phyloP scores from a whole-genome alignment of 306 rosid genomes.

The Psophocarpus tetragonolobus region DNA sequence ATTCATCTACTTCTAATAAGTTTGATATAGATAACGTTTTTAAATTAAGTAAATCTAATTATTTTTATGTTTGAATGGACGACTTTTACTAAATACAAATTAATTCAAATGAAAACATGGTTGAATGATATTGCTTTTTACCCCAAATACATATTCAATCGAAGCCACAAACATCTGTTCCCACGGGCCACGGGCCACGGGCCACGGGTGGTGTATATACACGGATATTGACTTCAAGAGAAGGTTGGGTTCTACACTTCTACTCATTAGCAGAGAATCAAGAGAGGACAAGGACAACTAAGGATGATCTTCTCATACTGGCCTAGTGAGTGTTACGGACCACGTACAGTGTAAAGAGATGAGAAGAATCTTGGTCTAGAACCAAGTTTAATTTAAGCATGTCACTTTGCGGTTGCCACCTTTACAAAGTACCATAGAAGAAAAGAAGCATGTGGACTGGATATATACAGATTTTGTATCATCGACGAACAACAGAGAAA shows the following conservation, averaged over 20 bases:
- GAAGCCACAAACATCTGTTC: background rate
- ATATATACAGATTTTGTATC: background rate
- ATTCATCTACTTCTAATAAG: too few species aligned
- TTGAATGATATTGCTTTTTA: too few species aligned
- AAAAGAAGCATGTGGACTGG: background rate
- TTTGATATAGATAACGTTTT: too few species aligned
- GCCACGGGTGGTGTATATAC: too few species aligned
- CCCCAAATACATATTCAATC: background rate
- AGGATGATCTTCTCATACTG: background rate
- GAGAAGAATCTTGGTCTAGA: background rate
- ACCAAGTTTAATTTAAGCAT: background rate
- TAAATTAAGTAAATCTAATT: too few species aligned
- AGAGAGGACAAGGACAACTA: background rate
- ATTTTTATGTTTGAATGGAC: too few species aligned
- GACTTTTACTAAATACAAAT: too few species aligned
- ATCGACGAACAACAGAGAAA: background rate
- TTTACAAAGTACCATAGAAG: background rate
- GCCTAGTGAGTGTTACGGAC: background rate
- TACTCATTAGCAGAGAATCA: background rate
- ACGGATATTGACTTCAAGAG: too few species aligned
- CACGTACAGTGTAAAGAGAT: background rate
- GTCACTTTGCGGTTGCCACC: background rate
- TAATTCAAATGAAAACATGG: too few species aligned
- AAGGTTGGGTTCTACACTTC: background rate
- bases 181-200: too few species aligned